These are phyloP conservation scores for Rosa rugosa DNA, from an alignment of 306 rosid species.

Conservation along the genomic window DNA sequence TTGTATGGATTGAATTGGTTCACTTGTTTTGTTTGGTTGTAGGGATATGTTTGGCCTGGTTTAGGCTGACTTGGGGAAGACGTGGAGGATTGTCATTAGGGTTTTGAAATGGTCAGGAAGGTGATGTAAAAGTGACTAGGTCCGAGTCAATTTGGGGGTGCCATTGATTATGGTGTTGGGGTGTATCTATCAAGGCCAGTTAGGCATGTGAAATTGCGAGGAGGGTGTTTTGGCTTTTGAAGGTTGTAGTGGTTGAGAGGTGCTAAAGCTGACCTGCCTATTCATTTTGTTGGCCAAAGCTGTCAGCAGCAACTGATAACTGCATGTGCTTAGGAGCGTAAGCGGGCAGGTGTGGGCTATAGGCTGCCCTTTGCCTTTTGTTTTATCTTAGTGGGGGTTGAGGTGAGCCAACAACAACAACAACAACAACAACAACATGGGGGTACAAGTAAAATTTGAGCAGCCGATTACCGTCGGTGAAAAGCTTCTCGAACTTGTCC, in stretches of 20 bases:
- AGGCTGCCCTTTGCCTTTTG: neutral
- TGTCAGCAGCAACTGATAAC: neutral
- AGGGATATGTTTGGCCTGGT: constrained; percentile 6
- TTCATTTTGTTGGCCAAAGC: neutral
- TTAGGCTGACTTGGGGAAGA: constrained; percentile 13
- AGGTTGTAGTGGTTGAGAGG: neutral
- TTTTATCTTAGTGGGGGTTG: neutral
- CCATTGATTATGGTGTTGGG: constrained; percentile 4
- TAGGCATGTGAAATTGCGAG: neutral
- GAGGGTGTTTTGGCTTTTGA: neutral
- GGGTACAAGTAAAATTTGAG: neutral
- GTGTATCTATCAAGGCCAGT: constrained; percentile 8
- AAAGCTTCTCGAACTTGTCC: neutral
- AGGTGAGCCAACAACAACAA: neutral
- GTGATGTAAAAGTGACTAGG: neutral
- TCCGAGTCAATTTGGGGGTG: neutral
- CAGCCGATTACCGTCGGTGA: neutral
- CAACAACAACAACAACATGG: too few relatives aligned
- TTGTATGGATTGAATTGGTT: neutral
- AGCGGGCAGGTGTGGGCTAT: neutral
- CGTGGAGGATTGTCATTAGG: constrained; percentile 24
- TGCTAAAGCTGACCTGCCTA: neutral
- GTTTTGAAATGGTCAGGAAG: constrained; percentile 8
- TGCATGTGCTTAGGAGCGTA: constrained; percentile 3
- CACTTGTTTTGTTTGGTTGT: constrained; percentile 11